Percentiles rank a stretch among this genome's conserved stretches.
Conservation (phyloP, 352 stramenopile species). For the Pythium rhizo-oryzae region DNA sequence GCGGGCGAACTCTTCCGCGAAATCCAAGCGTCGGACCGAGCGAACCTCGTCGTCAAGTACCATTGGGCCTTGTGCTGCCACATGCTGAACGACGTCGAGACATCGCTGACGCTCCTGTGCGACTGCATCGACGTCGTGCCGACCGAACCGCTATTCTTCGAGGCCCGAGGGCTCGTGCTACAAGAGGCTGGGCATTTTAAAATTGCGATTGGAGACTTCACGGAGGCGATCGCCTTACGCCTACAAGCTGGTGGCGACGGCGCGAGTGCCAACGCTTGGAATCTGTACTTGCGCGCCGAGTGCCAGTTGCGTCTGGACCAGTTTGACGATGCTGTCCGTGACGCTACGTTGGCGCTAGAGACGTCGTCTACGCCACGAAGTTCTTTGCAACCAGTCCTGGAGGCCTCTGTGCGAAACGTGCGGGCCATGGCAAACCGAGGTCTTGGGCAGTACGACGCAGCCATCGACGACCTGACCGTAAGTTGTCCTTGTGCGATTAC, state of each 20-base stretch:
- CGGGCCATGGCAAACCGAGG: conserved; percentile 59
- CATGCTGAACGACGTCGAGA: conserved; percentile 49
- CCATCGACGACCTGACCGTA: conserved; percentile 64
- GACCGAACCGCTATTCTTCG: conserved; percentile 60
- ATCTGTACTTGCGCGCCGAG: conserved; percentile 51
- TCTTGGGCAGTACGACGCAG: conserved; percentile 57
- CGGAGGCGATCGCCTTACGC: conserved; percentile 30
- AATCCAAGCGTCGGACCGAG: conserved; percentile 29
- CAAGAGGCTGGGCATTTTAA: conserved; percentile 53
- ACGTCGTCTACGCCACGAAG: background rate
- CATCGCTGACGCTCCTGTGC: conserved; percentile 47
- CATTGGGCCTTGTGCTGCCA: conserved; percentile 65
- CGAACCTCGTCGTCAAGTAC: conserved; percentile 62
- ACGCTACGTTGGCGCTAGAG: conserved; percentile 37
- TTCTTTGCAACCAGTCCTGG: conserved; percentile 1
- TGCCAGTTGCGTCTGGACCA: conserved; percentile 47
- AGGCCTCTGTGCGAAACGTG: conserved; percentile 53
- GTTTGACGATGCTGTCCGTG: conserved; percentile 47
- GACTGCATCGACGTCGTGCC: conserved; percentile 57
- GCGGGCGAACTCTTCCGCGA: conserved; percentile 47
- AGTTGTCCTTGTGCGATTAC: background rate
- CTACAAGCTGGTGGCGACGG: background rate
- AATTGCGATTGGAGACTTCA: conserved; percentile 65
- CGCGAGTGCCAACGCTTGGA: background rate
- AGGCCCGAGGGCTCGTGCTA: conserved; percentile 56